Evolutionary conservation across 805 yeast species (phyloP).

Genomic region (Schwanniomyces vanrijiae): DNA sequence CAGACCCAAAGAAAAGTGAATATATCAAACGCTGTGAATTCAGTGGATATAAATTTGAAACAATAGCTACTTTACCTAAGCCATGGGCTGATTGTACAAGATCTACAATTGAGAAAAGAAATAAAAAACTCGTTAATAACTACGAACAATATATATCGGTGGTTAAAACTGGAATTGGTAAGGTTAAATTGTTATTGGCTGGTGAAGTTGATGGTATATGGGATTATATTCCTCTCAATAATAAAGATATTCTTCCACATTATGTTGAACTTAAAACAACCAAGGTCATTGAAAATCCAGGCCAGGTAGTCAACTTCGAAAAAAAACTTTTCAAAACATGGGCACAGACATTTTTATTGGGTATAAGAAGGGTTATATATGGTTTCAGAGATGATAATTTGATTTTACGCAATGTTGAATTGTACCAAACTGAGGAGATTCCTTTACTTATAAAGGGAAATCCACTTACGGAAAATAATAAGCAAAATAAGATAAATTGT

Average conservation of each 20-base stretch:
- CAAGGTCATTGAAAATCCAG: constrained; percentile 51
- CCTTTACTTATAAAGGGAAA: constrained; percentile 65
- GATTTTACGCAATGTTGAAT: constrained; percentile 67
- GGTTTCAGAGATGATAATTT: constrained; percentile 83
- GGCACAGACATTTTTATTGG: constrained; percentile 92
- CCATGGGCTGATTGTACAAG: constrained; percentile 76
- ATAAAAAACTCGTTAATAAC: constrained; percentile 59
- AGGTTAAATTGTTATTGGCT: constrained; percentile 63
- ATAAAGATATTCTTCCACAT: constrained; percentile 55
- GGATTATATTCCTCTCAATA: constrained; percentile 65
- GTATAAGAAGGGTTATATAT: constrained; percentile 75
- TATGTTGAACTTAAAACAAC: constrained; percentile 86
- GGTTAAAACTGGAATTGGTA: constrained; percentile 84
- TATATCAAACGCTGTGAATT: constrained; percentile 46
- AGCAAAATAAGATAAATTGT: constrained; percentile 58
- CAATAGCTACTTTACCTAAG: constrained; percentile 66
- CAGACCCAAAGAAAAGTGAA: constrained; percentile 20
- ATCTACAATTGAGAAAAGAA: constrained; percentile 64
- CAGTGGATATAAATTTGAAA: constrained; percentile 85
- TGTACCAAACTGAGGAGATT: constrained; percentile 72
- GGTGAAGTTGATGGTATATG: constrained; percentile 93
- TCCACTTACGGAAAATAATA: constrained; percentile 31
- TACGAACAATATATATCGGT: constrained; percentile 78
- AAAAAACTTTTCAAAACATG: constrained; percentile 76
- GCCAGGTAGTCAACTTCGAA: constrained; percentile 68